Conservation (phyloP, 139 green algal genomes). For the Dunaliella primolecta region DNA sequence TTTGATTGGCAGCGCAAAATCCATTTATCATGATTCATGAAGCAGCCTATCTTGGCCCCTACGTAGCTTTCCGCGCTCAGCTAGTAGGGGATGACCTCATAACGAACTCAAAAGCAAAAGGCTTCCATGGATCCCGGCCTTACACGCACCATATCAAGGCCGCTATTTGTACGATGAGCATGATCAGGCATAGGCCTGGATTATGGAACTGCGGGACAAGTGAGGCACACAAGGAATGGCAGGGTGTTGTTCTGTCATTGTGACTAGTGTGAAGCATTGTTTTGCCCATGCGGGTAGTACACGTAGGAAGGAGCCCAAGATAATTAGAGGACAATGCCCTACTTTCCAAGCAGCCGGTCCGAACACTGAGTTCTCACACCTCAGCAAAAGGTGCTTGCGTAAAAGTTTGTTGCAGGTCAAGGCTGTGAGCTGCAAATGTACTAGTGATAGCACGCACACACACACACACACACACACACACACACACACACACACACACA, state of each 20-base stretch:
- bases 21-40: neutral
- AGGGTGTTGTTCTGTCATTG: neutral
- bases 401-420: neutral
- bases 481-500: neutral
- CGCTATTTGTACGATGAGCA: conserved; percentile 33
- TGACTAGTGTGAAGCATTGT: neutral
- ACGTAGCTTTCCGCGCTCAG: no score
- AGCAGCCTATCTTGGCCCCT: neutral
- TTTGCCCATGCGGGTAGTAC: neutral
- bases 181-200: conserved; percentile 28
- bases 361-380: neutral
- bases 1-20: neutral
- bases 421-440: neutral
- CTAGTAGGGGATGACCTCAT: no score
- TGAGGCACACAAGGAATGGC: neutral
- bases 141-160: conserved; percentile 30
- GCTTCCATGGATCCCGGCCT: neutral
- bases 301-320: neutral
- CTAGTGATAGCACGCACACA: no score
- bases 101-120: neutral
- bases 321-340: neutral
- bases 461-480: neutral
- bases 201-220: conserved; percentile 16
- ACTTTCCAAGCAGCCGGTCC: neutral
- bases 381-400: neutral